A percentile compares a stretch with the other conserved stretches of the same genome.
Conservation (phyloP, 2,329 filamentous ascomycete genomes). For the Purpureocillium lavendulum region DNA sequence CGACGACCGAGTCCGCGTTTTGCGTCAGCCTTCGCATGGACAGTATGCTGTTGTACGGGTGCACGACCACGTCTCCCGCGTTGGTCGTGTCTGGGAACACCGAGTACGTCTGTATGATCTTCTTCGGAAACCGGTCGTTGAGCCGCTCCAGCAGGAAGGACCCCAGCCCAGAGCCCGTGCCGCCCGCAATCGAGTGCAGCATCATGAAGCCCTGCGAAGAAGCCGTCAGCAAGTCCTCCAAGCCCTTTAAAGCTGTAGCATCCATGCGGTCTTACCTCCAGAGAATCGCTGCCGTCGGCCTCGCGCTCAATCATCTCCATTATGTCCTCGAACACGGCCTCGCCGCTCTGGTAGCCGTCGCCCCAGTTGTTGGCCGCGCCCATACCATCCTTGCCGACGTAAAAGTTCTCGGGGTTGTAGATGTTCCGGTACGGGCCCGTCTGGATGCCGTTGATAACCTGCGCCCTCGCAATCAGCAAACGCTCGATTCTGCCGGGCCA, state of each 20-base stretch:
- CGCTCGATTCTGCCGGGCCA: too few relatives aligned
- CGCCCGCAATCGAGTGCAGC: slow-evolving; percentile 93
- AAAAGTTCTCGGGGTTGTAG: slow-evolving; percentile 99
- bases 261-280: slow-evolving; percentile 53
- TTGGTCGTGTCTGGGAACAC: slow-evolving; percentile 94
- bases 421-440: slow-evolving; percentile 94
- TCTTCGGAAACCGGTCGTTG: slow-evolving; percentile 97
- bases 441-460: slow-evolving; percentile 87
- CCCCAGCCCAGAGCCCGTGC: slow-evolving; percentile 91
- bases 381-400: slow-evolving; percentile 85
- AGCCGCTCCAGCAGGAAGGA: slow-evolving; percentile 91
- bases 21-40: slow-evolving; percentile 86
- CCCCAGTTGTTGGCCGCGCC: slow-evolving; percentile 99
- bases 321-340: slow-evolving; percentile 88
- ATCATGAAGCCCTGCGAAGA: slow-evolving; percentile 88
- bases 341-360: slow-evolving; percentile 87
- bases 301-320: slow-evolving; percentile 99
- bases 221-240: not conserved
- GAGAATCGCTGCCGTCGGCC: slow-evolving; percentile 92
- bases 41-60: slow-evolving; percentile 95
- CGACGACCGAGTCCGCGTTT: slow-evolving; percentile 95
- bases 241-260: too few relatives aligned
- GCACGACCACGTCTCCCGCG: slow-evolving; percentile 84
- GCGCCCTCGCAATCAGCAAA: slow-evolving; percentile 2
- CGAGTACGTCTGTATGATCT: slow-evolving; percentile 97